A percentile compares a stretch with the other conserved stretches of the same genome.
phyloP scores from a whole-genome alignment of 2,329 filamentous ascomycete genomes.

The Pseudocercospora fuligena region DNA sequence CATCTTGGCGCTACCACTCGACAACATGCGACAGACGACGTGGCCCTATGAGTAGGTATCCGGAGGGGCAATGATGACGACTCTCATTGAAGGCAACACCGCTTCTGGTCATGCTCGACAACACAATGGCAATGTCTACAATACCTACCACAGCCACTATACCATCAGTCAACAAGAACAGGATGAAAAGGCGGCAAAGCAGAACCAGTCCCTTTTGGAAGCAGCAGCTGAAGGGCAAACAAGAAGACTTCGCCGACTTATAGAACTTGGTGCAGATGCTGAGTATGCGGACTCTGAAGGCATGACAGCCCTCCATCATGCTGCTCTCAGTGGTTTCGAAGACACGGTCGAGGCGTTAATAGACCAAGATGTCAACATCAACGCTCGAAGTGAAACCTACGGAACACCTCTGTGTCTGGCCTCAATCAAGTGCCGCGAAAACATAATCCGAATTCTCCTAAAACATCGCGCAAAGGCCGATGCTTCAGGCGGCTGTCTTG shows the following conservation, averaged over 20 bases:
- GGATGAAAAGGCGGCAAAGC: constrained; percentile 3
- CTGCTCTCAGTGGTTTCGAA: constrained; percentile 18
- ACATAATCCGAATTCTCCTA: not conserved
- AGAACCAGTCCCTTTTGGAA: not conserved
- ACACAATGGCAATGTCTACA: constrained; percentile 17
- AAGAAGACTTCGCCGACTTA: constrained; percentile 8
- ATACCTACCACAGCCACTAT: constrained; percentile 10
- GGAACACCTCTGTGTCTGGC: constrained; percentile 12
- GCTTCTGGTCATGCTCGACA: not conserved
- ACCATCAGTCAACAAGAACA: constrained; percentile 12
- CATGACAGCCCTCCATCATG: constrained; percentile 20
- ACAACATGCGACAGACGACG: not conserved
- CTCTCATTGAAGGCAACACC: not conserved
- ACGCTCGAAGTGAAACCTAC: constrained; percentile 14
- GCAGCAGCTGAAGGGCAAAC: constrained; percentile 22
- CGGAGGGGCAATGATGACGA: not conserved
- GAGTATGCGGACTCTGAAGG: constrained; percentile 5
- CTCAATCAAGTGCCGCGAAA: not conserved
- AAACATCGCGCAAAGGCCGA: not conserved
- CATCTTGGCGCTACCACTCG: not conserved
- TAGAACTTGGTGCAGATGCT: constrained; percentile 11
- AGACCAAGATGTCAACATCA: constrained; percentile 10
- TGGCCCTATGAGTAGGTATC: too few species aligned
- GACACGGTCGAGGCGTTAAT: constrained; percentile 8
- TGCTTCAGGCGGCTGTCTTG: not conserved